Percentiles rank a stretch among this genome's conserved stretches.
Evolutionary conservation across 2,329 filamentous ascomycete species (phyloP).

Genomic region (Colletotrichum incanum): DNA sequence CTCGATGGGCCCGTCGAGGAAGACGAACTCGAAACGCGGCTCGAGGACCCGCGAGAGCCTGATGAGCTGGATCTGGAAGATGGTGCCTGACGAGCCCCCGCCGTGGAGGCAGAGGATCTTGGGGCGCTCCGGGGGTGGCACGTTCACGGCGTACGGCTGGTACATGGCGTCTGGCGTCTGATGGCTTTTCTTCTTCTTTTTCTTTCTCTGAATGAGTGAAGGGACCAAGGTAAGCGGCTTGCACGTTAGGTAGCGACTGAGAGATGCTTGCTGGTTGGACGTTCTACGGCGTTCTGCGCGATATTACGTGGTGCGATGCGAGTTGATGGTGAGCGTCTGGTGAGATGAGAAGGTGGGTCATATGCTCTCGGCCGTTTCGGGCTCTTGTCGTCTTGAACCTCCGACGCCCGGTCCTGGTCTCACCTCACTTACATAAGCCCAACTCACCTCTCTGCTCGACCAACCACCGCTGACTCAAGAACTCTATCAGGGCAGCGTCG

Average conservation of each 20-base stretch:
- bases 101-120: conserved; percentile 41
- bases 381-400: conserved; percentile 5
- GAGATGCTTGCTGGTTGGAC: background rate
- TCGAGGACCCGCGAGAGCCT: conserved; percentile 28
- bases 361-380: conserved; percentile 16
- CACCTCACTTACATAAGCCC: conserved; percentile 12
- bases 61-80: conserved; percentile 39
- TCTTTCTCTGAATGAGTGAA: background rate
- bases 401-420: conserved; percentile 8
- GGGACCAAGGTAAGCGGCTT: background rate
- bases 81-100: conserved; percentile 28
- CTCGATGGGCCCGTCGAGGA: conserved; percentile 36
- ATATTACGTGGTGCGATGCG: background rate
- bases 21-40: conserved; percentile 33
- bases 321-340: background rate
- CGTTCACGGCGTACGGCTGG: conserved; percentile 17
- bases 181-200: background rate
- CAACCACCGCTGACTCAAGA: background rate
- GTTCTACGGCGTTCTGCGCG: background rate
- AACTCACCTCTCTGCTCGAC: background rate
- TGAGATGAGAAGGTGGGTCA: background rate
- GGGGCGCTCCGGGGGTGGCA: conserved; percentile 10
- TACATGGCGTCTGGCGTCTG: conserved; percentile 3
- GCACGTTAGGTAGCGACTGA: background rate
- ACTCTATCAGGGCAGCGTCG: background rate